Evolutionary conservation across 129 eudicot genomes (phyloP), one percentile per base, ranked within the genome.

Genomic region (Daucus carota): DNA sequence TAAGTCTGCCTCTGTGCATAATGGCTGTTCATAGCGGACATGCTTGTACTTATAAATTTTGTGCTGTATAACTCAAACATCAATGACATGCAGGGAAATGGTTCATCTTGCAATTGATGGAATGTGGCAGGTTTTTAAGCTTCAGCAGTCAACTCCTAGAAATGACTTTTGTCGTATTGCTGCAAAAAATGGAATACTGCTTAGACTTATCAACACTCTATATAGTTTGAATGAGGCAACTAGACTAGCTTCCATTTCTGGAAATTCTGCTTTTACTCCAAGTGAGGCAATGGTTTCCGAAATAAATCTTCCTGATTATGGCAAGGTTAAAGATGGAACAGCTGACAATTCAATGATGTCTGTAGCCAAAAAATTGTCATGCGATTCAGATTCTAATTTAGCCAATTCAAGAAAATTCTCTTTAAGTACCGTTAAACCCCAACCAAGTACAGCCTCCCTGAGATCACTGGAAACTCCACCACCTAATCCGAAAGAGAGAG

Each of bases 41-140:
- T 36, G 40, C 40, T 36, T 36, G 40, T 36, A 36, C 40, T 36
- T 36, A 36, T 36, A 1, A 36, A 1, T 1, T 1, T 36, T 36
- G 2, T 36, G 40, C 3, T 36, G 40, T 36, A 36, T 36, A 36
- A 36, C 5, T 36, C 40, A 36, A 36, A 36, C 40, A 36, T 36
- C 40, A 36, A 36, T 36, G 60, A 67, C 67, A 46, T 80, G 60
- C 89, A 94, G 98, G 96, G 97, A 89, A 94, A 91, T 94, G 97
- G 96, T 94, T 81, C 98, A 91, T 80, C 85, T 94, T 80, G 98
- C 98, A 40, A 94, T 94, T 72, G 98, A 94, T 89, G 96, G 97
- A 85, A 89, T 94, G 93, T 94, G 98, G 98, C 97, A 94, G 84
- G 89, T 94, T 54, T 89, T 94, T 75, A 94, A 94, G 92, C 98